Percentiles rank a stretch among this genome's conserved stretches.
Conservation (phyloP, 345 rosid species). For the Cardamine chenopodiifolia region DNA sequence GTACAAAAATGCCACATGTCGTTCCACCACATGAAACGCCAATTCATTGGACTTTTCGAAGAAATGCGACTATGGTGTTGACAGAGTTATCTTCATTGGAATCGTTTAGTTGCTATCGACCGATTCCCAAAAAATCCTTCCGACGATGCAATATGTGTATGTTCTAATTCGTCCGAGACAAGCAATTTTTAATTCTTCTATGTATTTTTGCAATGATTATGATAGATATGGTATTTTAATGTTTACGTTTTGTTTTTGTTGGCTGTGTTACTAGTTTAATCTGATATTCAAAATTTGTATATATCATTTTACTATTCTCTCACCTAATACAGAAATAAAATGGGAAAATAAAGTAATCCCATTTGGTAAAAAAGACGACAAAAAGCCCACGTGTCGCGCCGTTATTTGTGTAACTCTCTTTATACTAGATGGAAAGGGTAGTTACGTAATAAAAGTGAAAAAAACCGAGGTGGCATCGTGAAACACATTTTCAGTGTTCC, state of each 20-base stretch:
- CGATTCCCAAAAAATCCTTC: not conserved
- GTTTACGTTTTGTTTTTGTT: not conserved
- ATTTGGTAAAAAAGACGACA: not conserved
- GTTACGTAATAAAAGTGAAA: slow-evolving; percentile 14
- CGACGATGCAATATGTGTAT: no score
- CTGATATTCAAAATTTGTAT: not conserved
- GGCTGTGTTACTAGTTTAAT: not conserved
- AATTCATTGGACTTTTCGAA: not conserved
- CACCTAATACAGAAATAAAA: not conserved
- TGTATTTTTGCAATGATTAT: not conserved
- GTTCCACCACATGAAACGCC: not conserved
- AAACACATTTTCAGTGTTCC: slow-evolving; percentile 36
- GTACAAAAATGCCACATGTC: not conserved
- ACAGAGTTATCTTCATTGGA: not conserved
- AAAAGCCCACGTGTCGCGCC: not conserved
- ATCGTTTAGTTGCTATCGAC: not conserved
- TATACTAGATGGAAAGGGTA: not conserved
- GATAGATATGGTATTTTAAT: not conserved
- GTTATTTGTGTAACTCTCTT: not conserved
- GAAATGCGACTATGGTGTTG: not conserved
- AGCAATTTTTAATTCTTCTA: not conserved
- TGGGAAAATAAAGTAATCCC: not conserved
- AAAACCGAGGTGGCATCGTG: slow-evolving; percentile 11
- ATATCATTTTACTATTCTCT: not conserved
- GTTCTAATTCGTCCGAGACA: not conserved